A percentile compares a stretch with the other conserved stretches of the same genome.
These are phyloP conservation scores for Cylindrotheca closterium DNA, from an alignment of 108 stramenopile genomes.

Conservation along the genomic window DNA sequence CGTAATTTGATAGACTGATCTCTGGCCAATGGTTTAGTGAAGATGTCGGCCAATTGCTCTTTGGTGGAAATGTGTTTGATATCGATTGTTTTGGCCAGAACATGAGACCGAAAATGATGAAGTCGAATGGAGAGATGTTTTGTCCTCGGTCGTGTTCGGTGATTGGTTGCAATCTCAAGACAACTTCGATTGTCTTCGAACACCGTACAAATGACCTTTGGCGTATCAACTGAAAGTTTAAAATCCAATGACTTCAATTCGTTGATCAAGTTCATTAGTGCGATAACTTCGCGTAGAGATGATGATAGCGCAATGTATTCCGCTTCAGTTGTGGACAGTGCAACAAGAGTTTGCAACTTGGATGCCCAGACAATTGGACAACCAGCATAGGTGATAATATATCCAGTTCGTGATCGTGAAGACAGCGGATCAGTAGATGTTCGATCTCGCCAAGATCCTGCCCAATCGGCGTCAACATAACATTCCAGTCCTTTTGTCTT, in stretches of 20 bases:
- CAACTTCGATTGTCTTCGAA: conserved; percentile 7
- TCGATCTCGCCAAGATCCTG: not conserved
- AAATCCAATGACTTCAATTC: not conserved
- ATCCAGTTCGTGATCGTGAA: not conserved
- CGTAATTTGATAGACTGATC: too few relatives aligned
- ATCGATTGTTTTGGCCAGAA: not conserved
- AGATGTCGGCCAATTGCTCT: too few relatives aligned
- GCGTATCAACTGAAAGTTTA: not conserved
- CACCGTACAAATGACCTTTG: not conserved
- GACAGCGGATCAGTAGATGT: not conserved
- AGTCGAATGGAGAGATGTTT: conserved; percentile 3
- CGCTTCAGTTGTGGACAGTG: too few relatives aligned
- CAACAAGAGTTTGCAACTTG: not conserved
- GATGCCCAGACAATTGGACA: too few relatives aligned
- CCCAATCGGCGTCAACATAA: too few relatives aligned
- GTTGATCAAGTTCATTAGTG: not conserved
- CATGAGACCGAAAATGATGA: too few relatives aligned
- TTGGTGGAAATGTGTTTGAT: not conserved
- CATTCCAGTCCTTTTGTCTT: not conserved
- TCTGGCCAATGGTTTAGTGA: too few relatives aligned
- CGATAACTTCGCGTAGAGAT: too few relatives aligned
- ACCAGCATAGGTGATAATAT: not conserved
- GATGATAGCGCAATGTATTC: not conserved
- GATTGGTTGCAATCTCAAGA: too few relatives aligned
- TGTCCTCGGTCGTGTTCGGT: not conserved